Base-by-base conservation (phyloP, 495 filamentous ascomycete species). In the Astrocystis sublimbata region DNA sequence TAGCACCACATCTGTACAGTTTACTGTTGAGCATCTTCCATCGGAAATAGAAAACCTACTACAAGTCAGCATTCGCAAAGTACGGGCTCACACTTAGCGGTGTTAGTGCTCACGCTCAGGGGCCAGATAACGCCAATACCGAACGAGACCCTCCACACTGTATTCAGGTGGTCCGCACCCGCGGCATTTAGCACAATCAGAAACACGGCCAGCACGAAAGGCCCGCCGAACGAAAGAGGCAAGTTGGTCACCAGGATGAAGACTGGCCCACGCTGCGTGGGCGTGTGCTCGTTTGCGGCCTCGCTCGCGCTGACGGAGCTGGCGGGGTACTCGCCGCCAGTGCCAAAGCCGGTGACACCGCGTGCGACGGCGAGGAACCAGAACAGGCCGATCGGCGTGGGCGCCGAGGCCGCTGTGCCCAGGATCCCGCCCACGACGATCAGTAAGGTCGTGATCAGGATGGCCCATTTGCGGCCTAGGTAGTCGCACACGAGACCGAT, bases 341-440 rank as follows among this genome's bases (percentile, higher is more conserved):
- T 74, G 0, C 82, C 82, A 56, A 85, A 81, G 2, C 83, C 83
- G n/a, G 76, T 76, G 28, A 83, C 70, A 9, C 81, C 83, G 21
- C 82, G 73, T 4, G 81, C 77, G 23, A 84, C 68, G 2, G 82
- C 78, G 73, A 85, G 77, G 78, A 84, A 83, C 80, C 78, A 83
- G 58, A 82, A 82, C 77, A 83, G 78, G 54, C 79, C 81, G 19
- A 75, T 45, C 58, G 79, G 74, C 2, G 78, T 82, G 6, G 67
- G 60, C 28, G 82, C 82, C 24, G 58, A 54, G 58, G 78, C 68
- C 10, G 79, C 75, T 1, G 81, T 81, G 2, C 82, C 81, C 23
- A 84, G 63, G 19, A 83, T 79, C 1, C 80, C 78, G 2, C 82
- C 82, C 51, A 85, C 36, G 33, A 85, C 79, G 17, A 84, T 79